Base-by-base conservation (phyloP, 805 yeast genomes). In the Komagataella populi region DNA sequence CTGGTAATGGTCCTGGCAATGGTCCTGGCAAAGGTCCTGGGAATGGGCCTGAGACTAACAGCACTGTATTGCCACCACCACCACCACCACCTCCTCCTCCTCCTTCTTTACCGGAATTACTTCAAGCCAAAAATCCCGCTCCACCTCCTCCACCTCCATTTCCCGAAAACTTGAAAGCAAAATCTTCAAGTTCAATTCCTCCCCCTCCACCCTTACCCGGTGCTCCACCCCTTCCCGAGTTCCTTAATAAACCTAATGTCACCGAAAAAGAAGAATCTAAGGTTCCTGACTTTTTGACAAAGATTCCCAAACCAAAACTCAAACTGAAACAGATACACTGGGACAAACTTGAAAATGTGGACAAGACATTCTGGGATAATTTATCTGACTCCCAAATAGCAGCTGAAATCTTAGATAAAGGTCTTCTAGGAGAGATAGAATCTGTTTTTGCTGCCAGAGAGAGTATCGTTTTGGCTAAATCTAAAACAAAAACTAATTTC, bases 271-370 rank as follows among this genome's bases (percentile, higher is more conserved):
- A 49, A 4, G 45, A 51, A 12, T 2, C 18, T 12, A 44, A 12
- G 20, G 46, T 17, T 10, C 49, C 54, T 1, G 36, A 39, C 4
- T 16, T 50, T 10, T 48, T 55, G 1, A 49, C 57, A 7, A 60
- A 60, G 23, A 65, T 62, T 49, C 80, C 81, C 39, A 67, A 79
- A 56, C 80, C 82, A 17, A 73, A 72, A 62, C 73, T 71, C 54
- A 81, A 79, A 63, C 66, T 85, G 67, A 85, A 84, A 60, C 95
- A 85, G 59, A 76, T 85, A 55, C 95, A 85, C 58, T 85, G 93
- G 95, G 93, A 85, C 55, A 84, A 80, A 59, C 68, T 85, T 48
- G 85, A 81, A 12, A 64, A 70, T 49, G 69, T 81, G 14, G 68
- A 71, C 16, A 71, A 76, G 46, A 82, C 93, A 0, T 73, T 85